Evolutionary conservation across 164 flowering plant genomes (phyloP).

Genomic region (Platanus orientalis): DNA sequence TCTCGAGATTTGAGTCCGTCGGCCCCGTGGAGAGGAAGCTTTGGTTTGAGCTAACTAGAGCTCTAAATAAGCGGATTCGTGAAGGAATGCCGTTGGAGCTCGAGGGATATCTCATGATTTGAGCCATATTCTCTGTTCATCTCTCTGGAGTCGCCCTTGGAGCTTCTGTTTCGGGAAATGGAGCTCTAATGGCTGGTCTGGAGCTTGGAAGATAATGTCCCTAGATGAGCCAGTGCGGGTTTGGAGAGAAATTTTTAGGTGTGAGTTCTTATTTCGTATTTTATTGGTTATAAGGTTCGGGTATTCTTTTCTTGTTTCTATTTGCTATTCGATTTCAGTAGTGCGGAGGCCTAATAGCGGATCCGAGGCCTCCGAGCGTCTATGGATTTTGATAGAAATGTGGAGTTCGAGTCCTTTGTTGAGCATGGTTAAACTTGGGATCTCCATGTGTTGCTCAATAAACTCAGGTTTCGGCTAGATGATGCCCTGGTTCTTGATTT

Average conservation of each 20-base stretch:
- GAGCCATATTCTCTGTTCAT: background rate
- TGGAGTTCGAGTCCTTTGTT: background rate
- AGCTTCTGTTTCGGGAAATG: slow-evolving; percentile 3
- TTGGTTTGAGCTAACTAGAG: background rate
- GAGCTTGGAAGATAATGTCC: background rate
- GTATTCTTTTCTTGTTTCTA: background rate
- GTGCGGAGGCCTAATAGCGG: background rate
- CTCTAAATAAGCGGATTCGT: background rate
- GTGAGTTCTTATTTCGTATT: background rate
- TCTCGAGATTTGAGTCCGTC: slow-evolving; percentile 4
- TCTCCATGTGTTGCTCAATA: too few species aligned
- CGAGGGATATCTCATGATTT: background rate
- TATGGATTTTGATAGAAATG: background rate
- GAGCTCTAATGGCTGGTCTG: background rate
- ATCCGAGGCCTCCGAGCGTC: background rate
- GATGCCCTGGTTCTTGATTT: too few species aligned
- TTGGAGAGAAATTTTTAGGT: slow-evolving; percentile 2
- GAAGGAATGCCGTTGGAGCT: background rate
- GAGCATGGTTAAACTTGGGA: too few species aligned
- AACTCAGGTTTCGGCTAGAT: background rate
- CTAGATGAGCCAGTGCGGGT: background rate
- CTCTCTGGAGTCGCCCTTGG: background rate
- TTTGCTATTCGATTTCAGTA: background rate
- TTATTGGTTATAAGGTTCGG: background rate
- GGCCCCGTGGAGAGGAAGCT: background rate